Conservation (phyloP, 371 early-diverging fungal genomes). For the Umbelopsis sp. region DNA sequence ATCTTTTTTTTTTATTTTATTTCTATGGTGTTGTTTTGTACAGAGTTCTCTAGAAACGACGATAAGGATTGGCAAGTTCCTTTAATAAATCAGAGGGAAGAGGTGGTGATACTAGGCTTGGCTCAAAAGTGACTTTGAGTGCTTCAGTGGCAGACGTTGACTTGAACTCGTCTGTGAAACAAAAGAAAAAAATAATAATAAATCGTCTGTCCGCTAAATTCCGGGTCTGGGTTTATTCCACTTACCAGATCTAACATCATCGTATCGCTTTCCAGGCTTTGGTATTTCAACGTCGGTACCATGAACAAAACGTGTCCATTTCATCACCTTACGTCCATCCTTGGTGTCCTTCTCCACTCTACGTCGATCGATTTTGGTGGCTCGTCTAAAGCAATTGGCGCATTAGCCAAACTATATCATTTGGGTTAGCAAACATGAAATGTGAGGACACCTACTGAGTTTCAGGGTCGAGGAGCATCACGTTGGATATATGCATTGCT, state of each 20-base stretch:
- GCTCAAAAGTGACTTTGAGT: slow-evolving; percentile 36
- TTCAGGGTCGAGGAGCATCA: slow-evolving; percentile 55
- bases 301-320: slow-evolving; percentile 48
- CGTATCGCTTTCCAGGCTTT: slow-evolving; percentile 43
- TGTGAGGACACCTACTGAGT: slow-evolving; percentile 43
- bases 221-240: neutral
- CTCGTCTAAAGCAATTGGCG: slow-evolving; percentile 28
- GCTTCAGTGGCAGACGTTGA: slow-evolving; percentile 43
- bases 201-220: neutral
- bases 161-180: slow-evolving; percentile 35
- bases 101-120: slow-evolving; percentile 32
- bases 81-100: slow-evolving; percentile 41
- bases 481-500: slow-evolving; percentile 55
- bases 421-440: neutral
- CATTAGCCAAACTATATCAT: neutral
- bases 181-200: neutral
- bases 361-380: slow-evolving; percentile 46
- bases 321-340: slow-evolving; percentile 41
- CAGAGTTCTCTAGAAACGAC: slow-evolving; percentile 2
- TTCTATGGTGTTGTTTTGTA: neutral
- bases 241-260: slow-evolving; percentile 38
- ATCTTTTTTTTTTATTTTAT: neutral
- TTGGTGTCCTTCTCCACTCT: slow-evolving; percentile 40
- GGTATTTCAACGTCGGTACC: slow-evolving; percentile 53
- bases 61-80: slow-evolving; percentile 46